Evolutionary conservation across 2,329 filamentous ascomycete genomes (phyloP).

Genomic region (Cladophialophora immunda): DNA sequence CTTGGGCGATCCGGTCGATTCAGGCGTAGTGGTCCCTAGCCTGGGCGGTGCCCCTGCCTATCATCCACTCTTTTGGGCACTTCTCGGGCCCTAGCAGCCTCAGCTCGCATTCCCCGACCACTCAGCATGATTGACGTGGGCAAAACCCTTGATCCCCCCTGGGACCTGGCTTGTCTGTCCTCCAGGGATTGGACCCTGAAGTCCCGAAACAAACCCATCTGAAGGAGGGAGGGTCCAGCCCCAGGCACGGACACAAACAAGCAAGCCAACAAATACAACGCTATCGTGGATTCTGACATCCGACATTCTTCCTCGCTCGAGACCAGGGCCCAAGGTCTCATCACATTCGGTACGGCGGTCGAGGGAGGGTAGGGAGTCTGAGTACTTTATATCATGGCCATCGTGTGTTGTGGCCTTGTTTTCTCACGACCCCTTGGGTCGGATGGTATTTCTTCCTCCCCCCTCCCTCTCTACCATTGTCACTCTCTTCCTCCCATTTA

Average conservation of each 20-base stretch:
- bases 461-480: constrained; percentile 1
- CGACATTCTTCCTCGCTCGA: constrained; percentile 21
- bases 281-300: constrained; percentile 15
- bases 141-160: not conserved
- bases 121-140: constrained; percentile 8
- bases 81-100: constrained; percentile 1
- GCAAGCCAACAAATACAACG: constrained; percentile 4
- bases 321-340: constrained; percentile 15
- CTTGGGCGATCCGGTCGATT: constrained; percentile 3
- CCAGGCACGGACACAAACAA: constrained; percentile 15
- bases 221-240: not conserved
- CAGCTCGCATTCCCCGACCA: constrained; percentile 17
- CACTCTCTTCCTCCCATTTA: not conserved
- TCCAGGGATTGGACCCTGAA: constrained; percentile 20
- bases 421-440: constrained; percentile 3
- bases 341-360: constrained; percentile 13
- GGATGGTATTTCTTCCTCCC: constrained; percentile 2
- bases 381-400: constrained; percentile 23
- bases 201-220: not conserved
- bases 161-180: not conserved
- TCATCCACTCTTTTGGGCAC: constrained; percentile 20
- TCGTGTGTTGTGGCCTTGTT: not conserved
- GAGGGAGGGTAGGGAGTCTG: constrained; percentile 4
- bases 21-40: constrained; percentile 1
- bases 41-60: constrained; percentile 22